Conservation (phyloP, 805 yeast genomes). For the Lachancea sp. region DNA sequence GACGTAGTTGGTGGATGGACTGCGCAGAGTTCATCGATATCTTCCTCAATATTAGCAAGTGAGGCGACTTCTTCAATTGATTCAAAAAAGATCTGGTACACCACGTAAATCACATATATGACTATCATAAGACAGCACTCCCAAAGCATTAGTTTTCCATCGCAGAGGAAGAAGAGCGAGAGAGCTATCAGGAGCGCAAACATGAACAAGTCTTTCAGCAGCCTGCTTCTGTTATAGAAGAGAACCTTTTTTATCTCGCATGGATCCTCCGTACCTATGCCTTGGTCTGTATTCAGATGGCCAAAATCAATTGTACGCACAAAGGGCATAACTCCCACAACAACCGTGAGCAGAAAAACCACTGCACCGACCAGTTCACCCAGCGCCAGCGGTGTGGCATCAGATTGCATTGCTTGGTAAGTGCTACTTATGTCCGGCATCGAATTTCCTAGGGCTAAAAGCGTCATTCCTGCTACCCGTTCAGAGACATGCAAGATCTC, state of each 20-base stretch:
- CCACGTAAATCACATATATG: conserved; percentile 54
- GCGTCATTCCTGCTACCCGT: conserved; percentile 75
- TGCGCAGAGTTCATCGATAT: too few relatives aligned
- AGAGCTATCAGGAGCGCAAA: conserved; percentile 47
- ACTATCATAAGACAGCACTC: conserved; percentile 54
- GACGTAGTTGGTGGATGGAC: not conserved
- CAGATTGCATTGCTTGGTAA: conserved; percentile 67
- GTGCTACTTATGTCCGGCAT: conserved; percentile 86
- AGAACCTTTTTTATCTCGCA: not conserved
- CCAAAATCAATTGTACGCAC: conserved; percentile 55
- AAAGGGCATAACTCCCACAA: conserved; percentile 72
- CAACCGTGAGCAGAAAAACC: conserved; percentile 70
- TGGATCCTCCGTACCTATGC: not conserved
- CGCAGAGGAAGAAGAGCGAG: conserved; percentile 46
- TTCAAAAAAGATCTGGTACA: conserved; percentile 36
- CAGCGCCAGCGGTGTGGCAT: conserved; percentile 71
- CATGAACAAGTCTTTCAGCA: conserved; percentile 55
- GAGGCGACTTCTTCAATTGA: not conserved
- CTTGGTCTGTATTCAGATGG: conserved; percentile 9
- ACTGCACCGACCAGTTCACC: conserved; percentile 93
- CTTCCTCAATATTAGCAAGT: too few relatives aligned
- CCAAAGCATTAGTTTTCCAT: conserved; percentile 46
- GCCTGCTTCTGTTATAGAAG: conserved; percentile 36
- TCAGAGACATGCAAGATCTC: conserved; percentile 56
- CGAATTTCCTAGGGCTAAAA: conserved; percentile 88